Percentiles rank a stretch among this genome's conserved stretches.
Conservation (phyloP, 768 basidiomycete genomes). For the Boletus pseudo-olivaceus region DNA sequence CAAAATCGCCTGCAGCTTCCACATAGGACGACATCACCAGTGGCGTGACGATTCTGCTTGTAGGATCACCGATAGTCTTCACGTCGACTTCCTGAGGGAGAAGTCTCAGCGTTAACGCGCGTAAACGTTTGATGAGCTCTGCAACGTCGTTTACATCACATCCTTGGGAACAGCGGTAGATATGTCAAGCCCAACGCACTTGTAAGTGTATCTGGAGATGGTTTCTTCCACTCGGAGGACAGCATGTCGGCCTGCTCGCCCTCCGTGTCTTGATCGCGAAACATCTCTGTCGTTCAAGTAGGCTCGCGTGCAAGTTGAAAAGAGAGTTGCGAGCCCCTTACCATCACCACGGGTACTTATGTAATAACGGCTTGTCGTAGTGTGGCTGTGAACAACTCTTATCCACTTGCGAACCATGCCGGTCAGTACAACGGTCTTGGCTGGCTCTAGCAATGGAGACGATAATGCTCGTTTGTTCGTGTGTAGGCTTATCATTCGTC, state of each 20-base stretch:
- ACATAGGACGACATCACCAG: conserved; percentile 73
- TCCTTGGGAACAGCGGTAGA: background rate
- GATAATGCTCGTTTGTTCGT: background rate
- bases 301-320: background rate
- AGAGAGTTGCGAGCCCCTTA: background rate
- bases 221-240: conserved; percentile 45
- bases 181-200: conserved; percentile 45
- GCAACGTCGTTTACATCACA: background rate
- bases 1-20: conserved; percentile 83
- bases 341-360: too few relatives aligned
- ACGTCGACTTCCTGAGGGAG: conserved; percentile 80
- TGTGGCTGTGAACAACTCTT: conserved; percentile 28
- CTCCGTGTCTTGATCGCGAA: conserved; percentile 25
- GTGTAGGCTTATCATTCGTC: conserved; percentile 92
- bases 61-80: conserved; percentile 64
- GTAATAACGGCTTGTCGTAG: background rate
- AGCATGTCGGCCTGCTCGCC: conserved; percentile 45
- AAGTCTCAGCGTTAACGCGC: conserved; percentile 68
- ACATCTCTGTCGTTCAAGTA: conserved; percentile 11
- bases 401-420: conserved; percentile 41
- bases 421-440: conserved; percentile 36
- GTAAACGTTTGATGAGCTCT: conserved; percentile 82
- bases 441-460: background rate
- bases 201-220: conserved; percentile 70
- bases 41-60: conserved; percentile 80